Percentiles rank a stretch among this genome's conserved stretches.
phyloP scores from a whole-genome alignment of 176 grass and related monocot species.

The Triticum aestivum region IWGSC_CS_RefSeq_v2.1 NC_057809.1:504658869-504659368 shows the following conservation, averaged over 20 bases:
- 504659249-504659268: too few relatives aligned
- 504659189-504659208: not conserved
- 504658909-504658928: too few relatives aligned
- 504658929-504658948: too few relatives aligned
- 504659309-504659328: not conserved
- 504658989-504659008: too few relatives aligned
- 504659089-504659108: not conserved
- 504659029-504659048: not conserved
- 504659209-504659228: not conserved
- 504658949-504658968: too few relatives aligned
- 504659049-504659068: not conserved
- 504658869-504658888: too few relatives aligned
- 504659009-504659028: too few relatives aligned
- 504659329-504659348: not conserved
- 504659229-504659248: not conserved
- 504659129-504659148: not conserved
- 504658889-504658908: too few relatives aligned
- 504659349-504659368: not conserved
- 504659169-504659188: not conserved
- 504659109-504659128: not conserved
- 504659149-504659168: not conserved
- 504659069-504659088: not conserved
- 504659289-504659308: not conserved
- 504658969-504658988: too few relatives aligned
- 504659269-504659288: not conserved